Evolutionary conservation across 2,329 filamentous ascomycete genomes (phyloP).

Genomic region (Sclerotinia borealis): DNA sequence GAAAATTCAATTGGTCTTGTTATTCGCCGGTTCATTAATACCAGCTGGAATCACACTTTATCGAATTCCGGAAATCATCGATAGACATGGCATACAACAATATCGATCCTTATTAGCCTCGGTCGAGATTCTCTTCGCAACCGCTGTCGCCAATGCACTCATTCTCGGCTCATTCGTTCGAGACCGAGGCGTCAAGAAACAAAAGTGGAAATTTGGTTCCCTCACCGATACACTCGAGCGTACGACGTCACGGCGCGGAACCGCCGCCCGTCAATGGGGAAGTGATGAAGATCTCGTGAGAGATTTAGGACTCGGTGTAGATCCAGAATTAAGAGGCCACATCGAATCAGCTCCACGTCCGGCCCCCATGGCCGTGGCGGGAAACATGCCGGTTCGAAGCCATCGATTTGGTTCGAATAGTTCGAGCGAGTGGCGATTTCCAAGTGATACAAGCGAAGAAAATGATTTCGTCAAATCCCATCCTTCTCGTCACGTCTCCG

Average conservation of each 20-base stretch:
- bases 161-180: slow-evolving; percentile 89
- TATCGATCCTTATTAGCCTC: slow-evolving; percentile 86
- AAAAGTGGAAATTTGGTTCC: slow-evolving; percentile 64
- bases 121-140: slow-evolving; percentile 82
- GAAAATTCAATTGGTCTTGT: slow-evolving; percentile 69
- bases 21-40: slow-evolving; percentile 80
- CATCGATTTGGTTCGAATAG: slow-evolving; percentile 8
- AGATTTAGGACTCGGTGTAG: slow-evolving; percentile 66
- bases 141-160: slow-evolving; percentile 78
- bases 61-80: slow-evolving; percentile 73
- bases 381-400: slow-evolving; percentile 23
- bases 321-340: slow-evolving; percentile 43
- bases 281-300: slow-evolving; percentile 88
- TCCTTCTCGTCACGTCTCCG: slow-evolving; percentile 19
- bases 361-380: slow-evolving; percentile 30
- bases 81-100: slow-evolving; percentile 67
- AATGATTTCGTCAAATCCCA: slow-evolving; percentile 34
- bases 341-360: slow-evolving; percentile 23
- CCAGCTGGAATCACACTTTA: slow-evolving; percentile 76
- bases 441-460: slow-evolving; percentile 37
- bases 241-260: slow-evolving; percentile 38
- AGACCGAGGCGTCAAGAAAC: slow-evolving; percentile 84
- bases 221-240: slow-evolving; percentile 58
- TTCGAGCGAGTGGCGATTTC: slow-evolving; percentile 29
- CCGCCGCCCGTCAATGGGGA: slow-evolving; percentile 62